phyloP scores from a whole-genome alignment of 805 yeast genomes.

The Scheffersomyces spartinae region DNA sequence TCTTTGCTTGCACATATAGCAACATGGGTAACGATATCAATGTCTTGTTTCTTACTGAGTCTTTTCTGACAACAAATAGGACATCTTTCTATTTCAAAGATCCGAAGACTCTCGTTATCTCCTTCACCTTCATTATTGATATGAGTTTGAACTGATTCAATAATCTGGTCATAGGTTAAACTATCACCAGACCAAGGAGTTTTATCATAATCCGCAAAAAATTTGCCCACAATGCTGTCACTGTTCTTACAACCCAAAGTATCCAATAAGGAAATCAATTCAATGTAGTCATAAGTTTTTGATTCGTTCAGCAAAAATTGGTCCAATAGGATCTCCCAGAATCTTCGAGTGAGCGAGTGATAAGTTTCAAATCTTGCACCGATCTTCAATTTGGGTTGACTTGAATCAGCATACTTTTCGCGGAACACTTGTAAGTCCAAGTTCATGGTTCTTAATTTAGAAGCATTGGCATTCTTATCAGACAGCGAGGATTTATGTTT shows the following conservation, averaged over 20 bases:
- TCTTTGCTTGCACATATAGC: conserved; percentile 77
- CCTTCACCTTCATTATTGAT: conserved; percentile 2
- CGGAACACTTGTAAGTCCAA: conserved; percentile 21
- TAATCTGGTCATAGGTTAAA: conserved; percentile 32
- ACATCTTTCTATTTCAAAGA: conserved; percentile 58
- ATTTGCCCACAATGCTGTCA: conserved; percentile 41
- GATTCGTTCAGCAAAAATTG: conserved; percentile 37
- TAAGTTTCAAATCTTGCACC: conserved; percentile 61
- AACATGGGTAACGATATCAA: conserved; percentile 74
- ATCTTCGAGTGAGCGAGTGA: conserved; percentile 45
- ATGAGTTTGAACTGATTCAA: conserved; percentile 12
- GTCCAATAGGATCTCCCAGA: conserved; percentile 57
- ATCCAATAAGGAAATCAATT: conserved; percentile 54
- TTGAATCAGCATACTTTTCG: conserved; percentile 21
- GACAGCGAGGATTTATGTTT: background rate
- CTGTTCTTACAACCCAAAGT: conserved; percentile 42
- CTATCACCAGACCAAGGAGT: conserved; percentile 45
- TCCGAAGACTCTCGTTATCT: conserved; percentile 16
- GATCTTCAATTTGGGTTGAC: conserved; percentile 44
- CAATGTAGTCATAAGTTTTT: conserved; percentile 40
- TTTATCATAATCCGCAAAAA: conserved; percentile 35
- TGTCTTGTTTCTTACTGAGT: conserved; percentile 38
- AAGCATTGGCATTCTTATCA: conserved; percentile 29
- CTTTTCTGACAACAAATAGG: conserved; percentile 68
- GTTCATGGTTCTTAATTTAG: conserved; percentile 30